Conservation (phyloP, 164 flowering plant genomes). For the Kalanchoe fedtschenkoi region DNA sequence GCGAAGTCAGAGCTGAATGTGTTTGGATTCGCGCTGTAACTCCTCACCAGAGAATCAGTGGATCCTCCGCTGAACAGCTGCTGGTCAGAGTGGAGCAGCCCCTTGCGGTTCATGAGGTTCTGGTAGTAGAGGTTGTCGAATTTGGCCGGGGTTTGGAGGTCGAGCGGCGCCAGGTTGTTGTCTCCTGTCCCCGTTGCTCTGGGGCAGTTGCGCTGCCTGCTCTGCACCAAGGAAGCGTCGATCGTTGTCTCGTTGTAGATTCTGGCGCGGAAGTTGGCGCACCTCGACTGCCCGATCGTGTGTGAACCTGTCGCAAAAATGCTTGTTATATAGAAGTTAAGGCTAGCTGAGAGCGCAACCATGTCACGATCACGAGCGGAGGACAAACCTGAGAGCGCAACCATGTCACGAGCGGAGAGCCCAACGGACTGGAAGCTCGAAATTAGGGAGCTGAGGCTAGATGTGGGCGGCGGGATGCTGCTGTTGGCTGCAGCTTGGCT, state of each 20-base stretch:
- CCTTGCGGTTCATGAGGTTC: conserved; percentile 30
- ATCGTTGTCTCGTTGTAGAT: conserved; percentile 66
- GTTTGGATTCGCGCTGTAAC: conserved; percentile 19
- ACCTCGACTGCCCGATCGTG: conserved; percentile 71
- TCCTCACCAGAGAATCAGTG: conserved; percentile 36
- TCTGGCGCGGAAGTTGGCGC: conserved; percentile 39
- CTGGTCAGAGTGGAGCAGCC: conserved; percentile 60
- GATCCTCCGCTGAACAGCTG: conserved; percentile 48
- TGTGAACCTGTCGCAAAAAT: conserved; percentile 26
- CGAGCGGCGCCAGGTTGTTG: conserved; percentile 51
- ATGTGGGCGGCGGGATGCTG: conserved; percentile 57
- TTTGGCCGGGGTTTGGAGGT: conserved; percentile 28
- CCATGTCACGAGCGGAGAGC: conserved; percentile 51
- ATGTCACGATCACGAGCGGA: too few relatives aligned
- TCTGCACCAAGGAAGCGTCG: conserved; percentile 30
- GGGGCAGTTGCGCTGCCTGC: conserved; percentile 37
- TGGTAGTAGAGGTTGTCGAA: conserved; percentile 47
- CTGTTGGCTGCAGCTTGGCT: conserved; percentile 52
- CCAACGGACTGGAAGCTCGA: conserved; percentile 38
- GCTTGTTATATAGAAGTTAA: background rate
- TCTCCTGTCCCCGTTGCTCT: conserved; percentile 30
- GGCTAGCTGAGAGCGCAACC: background rate
- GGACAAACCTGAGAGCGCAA: conserved; percentile 48
- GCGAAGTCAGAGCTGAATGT: conserved; percentile 35
- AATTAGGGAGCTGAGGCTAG: conserved; percentile 38